Conservation (phyloP, 495 filamentous ascomycete species). For the Evernia prunastri region DNA sequence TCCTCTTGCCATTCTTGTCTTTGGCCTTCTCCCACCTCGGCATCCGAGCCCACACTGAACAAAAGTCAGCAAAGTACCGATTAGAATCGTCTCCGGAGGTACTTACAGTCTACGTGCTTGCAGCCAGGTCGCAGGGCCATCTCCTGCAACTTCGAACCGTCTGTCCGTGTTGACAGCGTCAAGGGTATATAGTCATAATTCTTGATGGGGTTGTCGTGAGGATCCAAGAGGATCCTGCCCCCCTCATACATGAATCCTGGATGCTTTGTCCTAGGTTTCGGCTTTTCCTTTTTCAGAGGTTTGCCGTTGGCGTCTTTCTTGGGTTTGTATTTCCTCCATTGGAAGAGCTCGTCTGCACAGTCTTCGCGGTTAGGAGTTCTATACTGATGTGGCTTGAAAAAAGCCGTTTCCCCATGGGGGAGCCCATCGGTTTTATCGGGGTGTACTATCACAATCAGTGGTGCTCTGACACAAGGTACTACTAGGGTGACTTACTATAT, state of each 20-base stretch:
- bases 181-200: background rate
- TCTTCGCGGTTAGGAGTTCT: background rate
- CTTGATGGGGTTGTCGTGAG: background rate
- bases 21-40: background rate
- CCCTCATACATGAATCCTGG: background rate
- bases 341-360: background rate
- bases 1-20: background rate
- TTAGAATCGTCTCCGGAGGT: background rate
- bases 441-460: background rate
- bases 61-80: background rate
- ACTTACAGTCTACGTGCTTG: background rate
- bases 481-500: background rate
- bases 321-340: background rate
- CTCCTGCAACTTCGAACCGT: background rate
- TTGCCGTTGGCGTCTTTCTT: background rate
- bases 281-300: background rate
- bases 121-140: background rate
- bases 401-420: background rate
- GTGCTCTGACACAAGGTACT: background rate
- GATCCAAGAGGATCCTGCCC: background rate
- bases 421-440: background rate
- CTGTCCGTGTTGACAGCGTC: background rate
- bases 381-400: background rate
- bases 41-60: background rate
- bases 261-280: background rate